Evolutionary conservation across 345 rosid species (phyloP), one percentile per base, ranked within the genome.

Genomic region (Acer yangbiense): DNA sequence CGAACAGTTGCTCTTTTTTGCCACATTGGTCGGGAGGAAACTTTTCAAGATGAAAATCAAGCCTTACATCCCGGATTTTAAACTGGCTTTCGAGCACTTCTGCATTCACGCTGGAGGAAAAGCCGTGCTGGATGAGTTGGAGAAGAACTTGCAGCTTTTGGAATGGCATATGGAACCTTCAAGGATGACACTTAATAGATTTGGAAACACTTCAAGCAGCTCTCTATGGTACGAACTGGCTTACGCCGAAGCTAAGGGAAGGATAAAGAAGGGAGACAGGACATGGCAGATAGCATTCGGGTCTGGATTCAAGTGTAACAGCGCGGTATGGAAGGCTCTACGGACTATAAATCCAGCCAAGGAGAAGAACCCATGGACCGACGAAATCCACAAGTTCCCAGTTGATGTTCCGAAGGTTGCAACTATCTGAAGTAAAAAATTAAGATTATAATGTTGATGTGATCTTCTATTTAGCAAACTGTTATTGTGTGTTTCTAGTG

Each of bases 221-320:
- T 88, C 93, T 20, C 83, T 88, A 20, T 88, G 91, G 92, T 87
- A 89, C 20, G 92, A 87, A 76, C 1, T 87, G 79, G 82, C 89
- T 57, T 83, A 89, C 69, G 35, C 84, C 8, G 93, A 89, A 75
- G 93, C 93, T 9, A 83, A 83, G 80, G 90, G 93, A 12, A 83
- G 93, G 81, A 85, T 88, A 41, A 80, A 69, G 43, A 74, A 57
- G 13, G 89, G 93, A 55, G 89, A 86, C 61, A 83, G 91, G 64
- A 83, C 83, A 7, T 88, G 91, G 91, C 90, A 87, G 86, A 90
- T 90, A 72, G 93, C 90, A 21, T 90, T 90, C 73, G 88, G 91
- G 23, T 90, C 90, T 5, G 93, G 93, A 32, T 88, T 90, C 70
- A 87, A 88, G 80, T 88, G 93, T 73, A 90, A 88, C 67, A 86